A percentile compares a stretch with the other conserved stretches of the same genome.
Conservation (phyloP, 164 flowering plant species). For the Annona cherimola region DNA sequence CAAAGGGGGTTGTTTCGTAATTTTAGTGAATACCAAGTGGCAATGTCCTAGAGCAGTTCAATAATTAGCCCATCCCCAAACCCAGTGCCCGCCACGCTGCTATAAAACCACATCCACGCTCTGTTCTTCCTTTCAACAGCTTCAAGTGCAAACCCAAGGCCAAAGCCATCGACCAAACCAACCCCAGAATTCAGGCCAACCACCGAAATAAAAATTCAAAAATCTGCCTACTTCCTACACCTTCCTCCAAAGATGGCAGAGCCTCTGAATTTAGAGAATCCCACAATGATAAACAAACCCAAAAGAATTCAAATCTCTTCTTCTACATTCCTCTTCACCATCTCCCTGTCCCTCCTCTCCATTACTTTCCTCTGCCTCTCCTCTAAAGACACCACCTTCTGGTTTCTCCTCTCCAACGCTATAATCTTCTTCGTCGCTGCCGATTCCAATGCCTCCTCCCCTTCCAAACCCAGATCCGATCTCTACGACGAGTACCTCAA, state of each 20-base stretch:
- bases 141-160: neutral
- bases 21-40: neutral
- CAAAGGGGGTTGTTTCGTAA: neutral
- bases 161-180: neutral
- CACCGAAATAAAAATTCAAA: neutral
- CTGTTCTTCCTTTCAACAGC: neutral
- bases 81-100: neutral
- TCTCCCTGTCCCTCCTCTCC: slow-evolving; percentile 25
- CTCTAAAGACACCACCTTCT: slow-evolving; percentile 43
- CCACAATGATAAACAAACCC: slow-evolving; percentile 1
- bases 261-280: neutral
- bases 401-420: slow-evolving; percentile 63
- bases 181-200: neutral
- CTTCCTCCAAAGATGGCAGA: slow-evolving; percentile 8
- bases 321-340: slow-evolving; percentile 32
- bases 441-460: slow-evolving; percentile 46
- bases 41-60: neutral
- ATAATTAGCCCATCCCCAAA: neutral
- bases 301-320: slow-evolving; percentile 26
- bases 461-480: slow-evolving; percentile 22
- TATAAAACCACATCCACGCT: neutral
- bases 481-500: slow-evolving; percentile 28
- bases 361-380: slow-evolving; percentile 18
- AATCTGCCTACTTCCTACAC: neutral
- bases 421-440: slow-evolving; percentile 45